phyloP scores from a whole-genome alignment of 768 basidiomycete species.

The Trametes gibbosa region DNA sequence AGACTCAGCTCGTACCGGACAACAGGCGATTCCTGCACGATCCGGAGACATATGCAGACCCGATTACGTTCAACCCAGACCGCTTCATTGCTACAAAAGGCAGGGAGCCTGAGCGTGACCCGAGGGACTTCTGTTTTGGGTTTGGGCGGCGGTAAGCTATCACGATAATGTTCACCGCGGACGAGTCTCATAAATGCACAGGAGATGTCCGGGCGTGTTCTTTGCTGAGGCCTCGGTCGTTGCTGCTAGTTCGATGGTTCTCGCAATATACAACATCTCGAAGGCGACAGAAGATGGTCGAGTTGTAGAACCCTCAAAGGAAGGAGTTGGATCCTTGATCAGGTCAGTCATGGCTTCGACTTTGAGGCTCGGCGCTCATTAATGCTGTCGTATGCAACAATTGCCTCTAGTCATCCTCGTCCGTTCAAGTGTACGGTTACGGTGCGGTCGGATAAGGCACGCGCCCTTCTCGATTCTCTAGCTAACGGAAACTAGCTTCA shows the following conservation, averaged over 20 bases:
- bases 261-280: conserved; percentile 36
- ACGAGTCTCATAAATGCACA: not conserved
- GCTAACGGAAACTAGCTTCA: not conserved
- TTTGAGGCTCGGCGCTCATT: not conserved
- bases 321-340: conserved; percentile 20
- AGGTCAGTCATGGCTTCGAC: conserved; percentile 11
- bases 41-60: conserved; percentile 23
- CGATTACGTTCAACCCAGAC: conserved; percentile 28
- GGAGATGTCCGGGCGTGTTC: conserved; percentile 32
- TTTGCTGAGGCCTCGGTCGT: conserved; percentile 40
- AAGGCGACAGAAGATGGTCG: conserved; percentile 24
- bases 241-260: conserved; percentile 35
- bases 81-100: conserved; percentile 20
- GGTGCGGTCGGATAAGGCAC: not conserved
- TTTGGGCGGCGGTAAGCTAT: conserved; percentile 32
- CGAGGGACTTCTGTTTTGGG: conserved; percentile 33
- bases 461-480: not conserved
- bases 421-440: not conserved
- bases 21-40: conserved; percentile 29
- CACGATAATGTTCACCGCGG: not conserved
- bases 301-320: conserved; percentile 18
- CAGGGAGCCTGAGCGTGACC: conserved; percentile 25
- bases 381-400: not conserved
- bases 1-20: not conserved
- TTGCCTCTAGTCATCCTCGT: conserved; percentile 11